Base-by-base conservation (phyloP, 176 grass and related monocot species). In the Zizania latifolia region DNA sequence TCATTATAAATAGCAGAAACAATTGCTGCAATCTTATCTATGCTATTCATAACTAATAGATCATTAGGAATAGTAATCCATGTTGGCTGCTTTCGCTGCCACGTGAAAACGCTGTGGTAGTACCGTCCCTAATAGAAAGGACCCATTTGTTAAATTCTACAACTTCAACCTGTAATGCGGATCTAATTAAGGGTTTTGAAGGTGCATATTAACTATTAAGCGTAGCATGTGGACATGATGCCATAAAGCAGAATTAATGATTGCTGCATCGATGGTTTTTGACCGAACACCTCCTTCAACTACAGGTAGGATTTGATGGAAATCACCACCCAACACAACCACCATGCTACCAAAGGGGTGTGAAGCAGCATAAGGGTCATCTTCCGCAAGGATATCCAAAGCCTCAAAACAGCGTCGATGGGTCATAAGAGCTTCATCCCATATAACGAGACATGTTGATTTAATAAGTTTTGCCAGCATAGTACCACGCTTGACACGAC, bases 401-500 rank as follows among this genome's bases (percentile, higher is more conserved):
- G 65, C 78, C 31, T 81, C 50, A 43, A 81, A 80, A 35, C 30
- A 80, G 13, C 30, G 13, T 14, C 27, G n/a, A 17, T 80, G 10
- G 21, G 40, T 57, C 77, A 80, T 74, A 1, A 34, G 3, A 16
- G 71, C 71, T 7, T 74, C 48, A 24, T 70, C 40, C 66, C 28
- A 70, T 28, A 65, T 48, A 11, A 78, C 63, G 13, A 78, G 19
- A 7, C 0, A 41, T 13, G 39, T 35, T 2, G 14, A 6, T 7
- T 9, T 6, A 17, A 79, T 10, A 3, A 79, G 9, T 5, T 22
- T 1, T 6, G 39, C 76, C 4, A 78, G 22, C 30, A 67, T 35
- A 2, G 37, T 68, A 8, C 61, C 40, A 1, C 53, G 5, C 37
- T 68, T 67, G 33, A 79, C 68, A 21, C 68, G 2, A 67, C 59